Base-by-base conservation (phyloP, 1,139 yeast genomes). In the Yamadazyma spencermartinsiae region DNA sequence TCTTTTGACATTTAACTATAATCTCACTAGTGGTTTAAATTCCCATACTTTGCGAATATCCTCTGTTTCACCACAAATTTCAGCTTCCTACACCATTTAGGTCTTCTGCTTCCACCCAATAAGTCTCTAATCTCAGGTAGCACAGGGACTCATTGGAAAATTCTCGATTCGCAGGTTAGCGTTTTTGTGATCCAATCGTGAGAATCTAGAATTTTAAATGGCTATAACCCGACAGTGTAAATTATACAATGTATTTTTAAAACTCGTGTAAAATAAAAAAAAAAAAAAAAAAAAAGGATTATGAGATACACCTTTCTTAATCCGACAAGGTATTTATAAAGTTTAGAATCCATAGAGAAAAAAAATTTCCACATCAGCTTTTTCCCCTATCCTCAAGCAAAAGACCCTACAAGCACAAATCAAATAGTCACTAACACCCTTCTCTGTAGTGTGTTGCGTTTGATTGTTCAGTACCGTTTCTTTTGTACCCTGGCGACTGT, bases 321-420 rank as follows among this genome's bases (percentile, higher is more conserved):
- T 44, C 41, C 43, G 46, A 44, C 34, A 31, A 34, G 35, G 39
- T 44, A 44, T 44, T 39, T 44, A 44, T 41, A 41, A 38, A 38
- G 39, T 37, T 32, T 29, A 24, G 18, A 27, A 38, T 42, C 42
- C 45, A 27, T 14, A 11, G 8, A 27, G 7, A 23, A 21, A 31
- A 20, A 25, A 25, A 28, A 8, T 28, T 20, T 7, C 10, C 10
- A 7, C 23, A 20, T 7, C 23, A 20, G 10, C 7, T 20, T 20
- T 20, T 20, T 7, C 23, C 23, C 23, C 23, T 20, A 7, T 20
- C 10, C 23, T 10, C 23, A 20, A 7, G 9, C 10, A 10, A 20
- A 20, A 20, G 23, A 20, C 23, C 7, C 23, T 20, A 10, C 7
- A 20, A 20, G 10, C 7, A 7, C 23, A 7, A 20, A 7, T 7